These are phyloP conservation scores for Fonsecaea erecta DNA, from an alignment of 2,329 filamentous ascomycete genomes.

Conservation along the genomic window DNA sequence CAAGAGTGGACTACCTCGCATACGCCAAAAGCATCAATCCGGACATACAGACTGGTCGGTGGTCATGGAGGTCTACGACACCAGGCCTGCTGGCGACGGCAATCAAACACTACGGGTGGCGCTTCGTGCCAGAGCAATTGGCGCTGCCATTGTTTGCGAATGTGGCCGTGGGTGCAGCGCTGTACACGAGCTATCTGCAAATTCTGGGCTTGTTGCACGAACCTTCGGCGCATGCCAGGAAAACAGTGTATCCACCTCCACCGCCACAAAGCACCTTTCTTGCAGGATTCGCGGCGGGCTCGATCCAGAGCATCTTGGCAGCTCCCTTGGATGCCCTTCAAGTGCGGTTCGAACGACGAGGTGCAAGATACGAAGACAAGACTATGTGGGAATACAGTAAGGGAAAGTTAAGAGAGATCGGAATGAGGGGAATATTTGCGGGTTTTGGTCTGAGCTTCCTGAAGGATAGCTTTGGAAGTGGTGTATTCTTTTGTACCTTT, in stretches of 20 bases:
- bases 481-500: conserved; percentile 66
- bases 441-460: conserved; percentile 65
- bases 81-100: conserved; percentile 66
- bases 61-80: conserved; percentile 65
- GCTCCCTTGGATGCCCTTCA: conserved; percentile 68
- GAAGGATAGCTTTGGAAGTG: conserved; percentile 65
- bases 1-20: conserved; percentile 79
- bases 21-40: conserved; percentile 68
- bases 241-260: conserved; percentile 65
- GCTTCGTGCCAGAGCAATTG: conserved; percentile 67
- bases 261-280: conserved; percentile 58
- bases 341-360: conserved; percentile 62
- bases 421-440: conserved; percentile 64
- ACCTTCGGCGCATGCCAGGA: conserved; percentile 60
- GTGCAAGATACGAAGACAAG: conserved; percentile 46
- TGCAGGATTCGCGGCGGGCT: conserved; percentile 64
- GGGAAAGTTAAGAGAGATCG: conserved; percentile 64
- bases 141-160: conserved; percentile 67
- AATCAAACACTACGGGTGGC: conserved; percentile 65
- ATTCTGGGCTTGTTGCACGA: conserved; percentile 62
- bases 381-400: conserved; percentile 68
- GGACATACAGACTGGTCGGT: conserved; percentile 51
- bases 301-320: conserved; percentile 64
- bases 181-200: conserved; percentile 68
- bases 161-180: conserved; percentile 63